Conservation (phyloP, 352 stramenopile genomes). For the Phytophthora syringae region DNA sequence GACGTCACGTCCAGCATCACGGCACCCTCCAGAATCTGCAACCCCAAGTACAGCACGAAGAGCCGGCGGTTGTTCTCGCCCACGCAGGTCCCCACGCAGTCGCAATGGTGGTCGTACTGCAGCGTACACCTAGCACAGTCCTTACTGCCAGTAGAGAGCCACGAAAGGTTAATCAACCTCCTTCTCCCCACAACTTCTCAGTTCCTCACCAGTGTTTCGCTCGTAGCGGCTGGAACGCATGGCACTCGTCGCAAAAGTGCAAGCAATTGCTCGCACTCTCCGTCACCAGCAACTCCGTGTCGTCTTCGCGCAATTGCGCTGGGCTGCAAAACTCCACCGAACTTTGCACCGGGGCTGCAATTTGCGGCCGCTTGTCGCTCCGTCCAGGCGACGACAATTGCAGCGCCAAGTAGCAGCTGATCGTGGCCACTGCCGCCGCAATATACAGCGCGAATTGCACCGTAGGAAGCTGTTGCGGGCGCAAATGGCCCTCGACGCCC, state of each 20-base stretch:
- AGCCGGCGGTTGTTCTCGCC: slow-evolving; percentile 70
- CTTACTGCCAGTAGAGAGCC: slow-evolving; percentile 48
- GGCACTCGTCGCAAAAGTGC: slow-evolving; percentile 67
- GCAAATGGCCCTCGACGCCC: slow-evolving; percentile 38
- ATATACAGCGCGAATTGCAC: slow-evolving; percentile 48
- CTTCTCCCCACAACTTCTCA: not conserved
- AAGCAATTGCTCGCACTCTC: slow-evolving; percentile 23
- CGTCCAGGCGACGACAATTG: slow-evolving; percentile 74
- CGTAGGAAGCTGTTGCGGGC: slow-evolving; percentile 39
- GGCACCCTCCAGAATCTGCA: slow-evolving; percentile 60
- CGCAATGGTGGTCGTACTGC: slow-evolving; percentile 87
- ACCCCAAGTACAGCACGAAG: slow-evolving; percentile 71
- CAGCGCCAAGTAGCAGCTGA: slow-evolving; percentile 55
- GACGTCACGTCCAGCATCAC: slow-evolving; percentile 58
- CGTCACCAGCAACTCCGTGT: slow-evolving; percentile 40
- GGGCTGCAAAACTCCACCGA: slow-evolving; percentile 4
- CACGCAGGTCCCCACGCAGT: slow-evolving; percentile 80
- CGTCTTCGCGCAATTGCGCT: slow-evolving; percentile 25
- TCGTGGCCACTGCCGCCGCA: slow-evolving; percentile 46
- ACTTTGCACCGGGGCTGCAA: slow-evolving; percentile 26
- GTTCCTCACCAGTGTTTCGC: slow-evolving; percentile 77
- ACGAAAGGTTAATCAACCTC: slow-evolving; percentile 1
- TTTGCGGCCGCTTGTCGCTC: slow-evolving; percentile 37
- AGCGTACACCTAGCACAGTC: slow-evolving; percentile 74
- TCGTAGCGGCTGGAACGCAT: slow-evolving; percentile 66